Base-by-base conservation (phyloP, 495 filamentous ascomycete genomes). In the Lasiosphaeris hirsuta region DNA sequence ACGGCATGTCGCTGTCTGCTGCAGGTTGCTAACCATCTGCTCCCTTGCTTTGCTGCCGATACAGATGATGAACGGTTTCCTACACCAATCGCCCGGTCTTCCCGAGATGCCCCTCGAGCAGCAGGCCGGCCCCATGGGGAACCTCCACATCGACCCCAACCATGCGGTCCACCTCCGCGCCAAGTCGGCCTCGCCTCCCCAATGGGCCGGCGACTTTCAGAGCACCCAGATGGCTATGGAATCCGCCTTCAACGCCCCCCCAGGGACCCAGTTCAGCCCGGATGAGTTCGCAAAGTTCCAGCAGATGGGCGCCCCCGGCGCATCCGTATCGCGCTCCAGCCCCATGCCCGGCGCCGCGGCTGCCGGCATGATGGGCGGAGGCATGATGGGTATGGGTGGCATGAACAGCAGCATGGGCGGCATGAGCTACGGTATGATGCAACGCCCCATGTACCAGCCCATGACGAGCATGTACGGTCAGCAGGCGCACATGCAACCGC, bases 1-100 rank as follows among this genome's bases (percentile, higher is more conserved):
- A 13, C 17, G 40, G 42, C n/a, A 11, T 42, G 7, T 39, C 10
- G 6, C 3, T 4, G 3, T 19, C 38, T 19, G 33, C 11, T 19
- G 35, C 6, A 9, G 14, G 10, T 36, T 19, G 33, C 48, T 38
- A 38, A 51, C 33, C 4, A 4, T 18, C 0, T 7, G 15, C 10
- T 33, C 19, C 18, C 17, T 19, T 49, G 6, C 6, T 30, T 49
- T 34, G 15, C 15, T 49, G 9, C 10, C 23, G 17, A n/a, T 11
- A 30, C 64, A 95, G 89, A 91, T 92, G 86, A 89, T 97, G 86
- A 88, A 96, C 66, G 86, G 91, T 38, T 98, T 96, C 74, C 78
- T 96, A 66, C 87, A 91, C 69, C 85, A 92, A 71, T 78, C 80
- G 38, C 70, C 72, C 19, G 63, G 44, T n/a, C 58, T 80, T 19